These are phyloP conservation scores for Albugo laibachii DNA, from an alignment of 352 stramenopile genomes.

Conservation along the genomic window DNA sequence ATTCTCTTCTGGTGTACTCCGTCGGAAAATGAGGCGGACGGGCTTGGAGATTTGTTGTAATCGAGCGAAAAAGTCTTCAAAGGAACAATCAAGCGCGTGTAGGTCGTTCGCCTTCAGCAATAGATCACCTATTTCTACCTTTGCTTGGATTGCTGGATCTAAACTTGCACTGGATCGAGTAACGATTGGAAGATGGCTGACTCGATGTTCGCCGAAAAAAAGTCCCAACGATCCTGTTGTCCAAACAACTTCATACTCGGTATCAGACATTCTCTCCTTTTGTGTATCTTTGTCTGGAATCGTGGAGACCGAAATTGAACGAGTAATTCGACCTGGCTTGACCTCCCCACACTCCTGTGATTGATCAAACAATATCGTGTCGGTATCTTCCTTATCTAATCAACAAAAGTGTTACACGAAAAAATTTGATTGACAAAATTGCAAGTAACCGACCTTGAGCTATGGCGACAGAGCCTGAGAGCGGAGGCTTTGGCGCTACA, in stretches of 20 bases:
- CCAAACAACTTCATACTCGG: constrained; percentile 60
- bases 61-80: constrained; percentile 60
- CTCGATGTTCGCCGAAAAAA: constrained; percentile 62
- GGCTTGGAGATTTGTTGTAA: constrained; percentile 76
- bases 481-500: too few species aligned
- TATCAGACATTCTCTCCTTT: neutral
- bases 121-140: constrained; percentile 55
- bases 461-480: too few species aligned
- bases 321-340: too few species aligned
- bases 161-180: constrained; percentile 45
- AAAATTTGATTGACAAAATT: too few species aligned
- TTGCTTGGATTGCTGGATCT: constrained; percentile 42
- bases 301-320: neutral
- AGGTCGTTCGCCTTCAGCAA: constrained; percentile 61
- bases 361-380: too few species aligned
- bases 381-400: too few species aligned
- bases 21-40: constrained; percentile 45
- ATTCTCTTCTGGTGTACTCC: constrained; percentile 1
- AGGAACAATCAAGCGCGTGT: constrained; percentile 42
- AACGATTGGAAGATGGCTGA: constrained; percentile 51
- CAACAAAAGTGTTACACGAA: too few species aligned
- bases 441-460: too few species aligned
- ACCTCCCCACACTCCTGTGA: too few species aligned
- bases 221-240: constrained; percentile 58
- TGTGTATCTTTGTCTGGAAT: neutral